Conservation (phyloP, 495 filamentous ascomycete genomes). For the Bacidia gigantensis region DNA sequence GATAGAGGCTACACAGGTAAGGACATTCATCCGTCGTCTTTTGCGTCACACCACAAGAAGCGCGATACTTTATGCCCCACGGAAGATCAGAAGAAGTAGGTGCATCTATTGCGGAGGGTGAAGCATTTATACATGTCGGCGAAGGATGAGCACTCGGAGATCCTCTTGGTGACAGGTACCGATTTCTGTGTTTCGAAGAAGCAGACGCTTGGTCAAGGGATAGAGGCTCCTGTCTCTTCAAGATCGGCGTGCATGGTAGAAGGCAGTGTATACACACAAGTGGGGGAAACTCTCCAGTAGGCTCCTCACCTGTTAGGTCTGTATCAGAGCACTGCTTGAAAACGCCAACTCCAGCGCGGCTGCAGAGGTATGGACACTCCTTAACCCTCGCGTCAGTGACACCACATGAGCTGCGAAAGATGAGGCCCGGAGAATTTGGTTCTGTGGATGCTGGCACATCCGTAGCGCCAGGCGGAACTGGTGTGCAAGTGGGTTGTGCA, state of each 20-base stretch:
- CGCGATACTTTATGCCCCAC: no score
- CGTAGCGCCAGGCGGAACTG: not conserved
- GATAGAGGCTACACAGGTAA: no score
- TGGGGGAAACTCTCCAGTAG: not conserved
- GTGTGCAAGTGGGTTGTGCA: slow-evolving; percentile 2
- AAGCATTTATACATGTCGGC: no score
- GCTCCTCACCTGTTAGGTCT: slow-evolving; percentile 1
- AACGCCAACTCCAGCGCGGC: not conserved
- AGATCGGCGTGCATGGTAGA: not conserved
- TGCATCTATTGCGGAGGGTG: no score
- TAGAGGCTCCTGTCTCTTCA: no score
- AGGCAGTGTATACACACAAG: slow-evolving; percentile 2
- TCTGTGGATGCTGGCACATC: not conserved
- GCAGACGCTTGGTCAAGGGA: no score
- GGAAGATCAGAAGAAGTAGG: no score
- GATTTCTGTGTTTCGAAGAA: no score
- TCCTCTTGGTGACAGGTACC: no score
- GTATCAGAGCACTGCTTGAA: slow-evolving; percentile 3
- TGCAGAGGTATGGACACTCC: slow-evolving; percentile 6
- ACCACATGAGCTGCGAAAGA: slow-evolving; percentile 2
- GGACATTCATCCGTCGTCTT: no score
- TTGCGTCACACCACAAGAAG: no score
- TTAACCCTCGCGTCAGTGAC: not conserved
- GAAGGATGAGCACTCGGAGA: no score
- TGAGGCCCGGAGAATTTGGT: not conserved